Conservation (phyloP, 176 grass and related monocot species). For the Phyllostachys edulis region DNA sequence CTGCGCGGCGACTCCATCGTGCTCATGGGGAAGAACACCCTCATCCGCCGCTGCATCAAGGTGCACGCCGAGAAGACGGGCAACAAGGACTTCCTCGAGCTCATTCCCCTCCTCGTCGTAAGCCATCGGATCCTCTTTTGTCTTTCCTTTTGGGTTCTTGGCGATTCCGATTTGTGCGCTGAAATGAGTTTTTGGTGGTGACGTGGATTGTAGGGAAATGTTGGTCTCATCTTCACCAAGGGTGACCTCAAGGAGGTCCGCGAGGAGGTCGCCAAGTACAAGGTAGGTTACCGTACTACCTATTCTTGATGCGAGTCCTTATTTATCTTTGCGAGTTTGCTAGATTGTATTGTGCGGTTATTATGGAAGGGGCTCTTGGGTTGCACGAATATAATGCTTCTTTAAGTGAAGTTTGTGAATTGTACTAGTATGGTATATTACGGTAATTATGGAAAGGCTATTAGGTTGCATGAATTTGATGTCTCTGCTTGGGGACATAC, state of each 20-base stretch:
- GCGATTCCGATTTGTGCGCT: background rate
- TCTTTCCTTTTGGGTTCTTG: background rate
- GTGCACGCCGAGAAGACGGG: slow-evolving; percentile 52
- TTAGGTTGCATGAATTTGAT: background rate
- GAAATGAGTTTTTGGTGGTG: background rate
- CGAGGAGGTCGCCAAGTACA: slow-evolving; percentile 83
- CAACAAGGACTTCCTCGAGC: slow-evolving; percentile 52
- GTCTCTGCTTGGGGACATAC: background rate
- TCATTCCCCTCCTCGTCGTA: slow-evolving; percentile 66
- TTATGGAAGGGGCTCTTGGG: background rate
- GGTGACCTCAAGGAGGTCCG: slow-evolving; percentile 89
- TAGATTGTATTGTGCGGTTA: background rate
- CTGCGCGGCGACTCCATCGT: slow-evolving; percentile 77
- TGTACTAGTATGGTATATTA: background rate
- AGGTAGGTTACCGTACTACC: slow-evolving; percentile 16
- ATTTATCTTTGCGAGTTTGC: background rate
- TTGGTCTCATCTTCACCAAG: slow-evolving; percentile 91
- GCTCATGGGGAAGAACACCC: slow-evolving; percentile 89
- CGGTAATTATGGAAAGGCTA: background rate
- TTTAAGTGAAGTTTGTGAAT: background rate
- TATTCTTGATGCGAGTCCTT: background rate
- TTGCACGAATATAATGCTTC: background rate
- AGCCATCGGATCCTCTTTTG: background rate
- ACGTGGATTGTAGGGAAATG: slow-evolving; percentile 55
- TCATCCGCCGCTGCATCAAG: slow-evolving; percentile 84